phyloP scores from a whole-genome alignment of 257 asterid species.

The Apocynum venetum region DNA sequence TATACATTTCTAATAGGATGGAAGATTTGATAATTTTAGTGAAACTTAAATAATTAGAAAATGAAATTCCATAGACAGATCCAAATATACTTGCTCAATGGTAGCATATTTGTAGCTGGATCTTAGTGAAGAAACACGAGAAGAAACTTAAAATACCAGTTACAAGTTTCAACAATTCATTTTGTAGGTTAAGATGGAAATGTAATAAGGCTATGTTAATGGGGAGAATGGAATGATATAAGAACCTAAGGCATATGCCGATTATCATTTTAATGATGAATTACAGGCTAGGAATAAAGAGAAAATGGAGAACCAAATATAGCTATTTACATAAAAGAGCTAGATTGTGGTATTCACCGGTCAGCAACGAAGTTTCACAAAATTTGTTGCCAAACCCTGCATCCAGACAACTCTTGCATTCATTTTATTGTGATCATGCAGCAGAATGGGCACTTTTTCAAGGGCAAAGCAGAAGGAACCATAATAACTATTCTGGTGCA shows the following conservation, averaged over 20 bases:
- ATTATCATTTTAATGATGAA: constrained; percentile 10
- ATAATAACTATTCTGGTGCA: not conserved
- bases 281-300: constrained; percentile 5
- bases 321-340: constrained; percentile 18
- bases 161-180: not conserved
- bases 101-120: no score
- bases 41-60: no score
- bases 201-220: not conserved
- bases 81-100: no score
- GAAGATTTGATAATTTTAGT: no score
- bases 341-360: constrained; percentile 4
- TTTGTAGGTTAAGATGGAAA: no score
- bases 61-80: no score
- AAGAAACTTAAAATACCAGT: not conserved
- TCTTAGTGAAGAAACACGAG: not conserved
- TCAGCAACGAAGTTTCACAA: constrained; percentile 12
- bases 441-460: not conserved
- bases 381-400: constrained; percentile 12
- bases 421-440: not conserved
- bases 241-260: not conserved
- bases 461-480: not conserved
- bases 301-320: constrained; percentile 11
- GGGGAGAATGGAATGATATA: not conserved
- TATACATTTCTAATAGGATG: no score
- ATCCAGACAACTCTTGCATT: constrained; percentile 3